phyloP scores from a whole-genome alignment of 139 green algal genomes.

The Picocystis salinarum region DNA sequence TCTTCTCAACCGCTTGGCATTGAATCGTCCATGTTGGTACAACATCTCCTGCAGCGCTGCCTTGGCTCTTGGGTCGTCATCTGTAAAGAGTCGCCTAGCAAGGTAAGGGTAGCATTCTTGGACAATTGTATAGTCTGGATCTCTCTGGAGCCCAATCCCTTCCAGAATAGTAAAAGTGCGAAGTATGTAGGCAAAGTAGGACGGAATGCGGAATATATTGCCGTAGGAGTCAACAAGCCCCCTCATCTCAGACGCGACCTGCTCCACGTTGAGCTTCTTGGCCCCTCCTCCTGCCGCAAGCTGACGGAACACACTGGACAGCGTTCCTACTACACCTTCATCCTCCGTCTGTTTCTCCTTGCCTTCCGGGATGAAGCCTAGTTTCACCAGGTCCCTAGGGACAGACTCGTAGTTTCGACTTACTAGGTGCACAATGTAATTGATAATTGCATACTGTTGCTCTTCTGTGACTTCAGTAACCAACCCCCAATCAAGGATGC shows the following conservation, averaged over 20 bases:
- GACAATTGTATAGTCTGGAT: constrained; percentile 17
- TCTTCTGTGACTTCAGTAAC: constrained; percentile 8
- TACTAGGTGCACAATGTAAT: constrained; percentile 19
- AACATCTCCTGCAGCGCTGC: constrained; percentile 11
- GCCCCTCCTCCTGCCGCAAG: constrained; percentile 12
- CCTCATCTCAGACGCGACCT: constrained; percentile 10
- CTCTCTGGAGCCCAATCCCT: constrained; percentile 25
- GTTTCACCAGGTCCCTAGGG: constrained; percentile 8
- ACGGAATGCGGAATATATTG: constrained; percentile 22
- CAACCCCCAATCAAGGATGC: constrained; percentile 21
- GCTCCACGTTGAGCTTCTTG: constrained; percentile 13
- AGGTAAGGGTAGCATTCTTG: constrained; percentile 23
- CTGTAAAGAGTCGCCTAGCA: constrained; percentile 7
- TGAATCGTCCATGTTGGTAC: constrained; percentile 7
- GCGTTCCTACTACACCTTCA: constrained; percentile 5
- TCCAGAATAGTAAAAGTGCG: constrained; percentile 46
- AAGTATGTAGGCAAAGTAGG: constrained; percentile 23
- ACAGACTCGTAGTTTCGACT: constrained; percentile 11
- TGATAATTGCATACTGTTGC: constrained; percentile 11
- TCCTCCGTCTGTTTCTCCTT: constrained; percentile 15
- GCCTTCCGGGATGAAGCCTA: constrained; percentile 18
- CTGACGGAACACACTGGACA: constrained; percentile 12
- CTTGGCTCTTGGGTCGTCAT: background rate
- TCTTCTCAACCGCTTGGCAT: constrained; percentile 9
- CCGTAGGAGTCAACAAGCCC: constrained; percentile 16